These are phyloP conservation scores for Candida orba DNA, from an alignment of 805 yeast species.

Conservation along the genomic window DNA sequence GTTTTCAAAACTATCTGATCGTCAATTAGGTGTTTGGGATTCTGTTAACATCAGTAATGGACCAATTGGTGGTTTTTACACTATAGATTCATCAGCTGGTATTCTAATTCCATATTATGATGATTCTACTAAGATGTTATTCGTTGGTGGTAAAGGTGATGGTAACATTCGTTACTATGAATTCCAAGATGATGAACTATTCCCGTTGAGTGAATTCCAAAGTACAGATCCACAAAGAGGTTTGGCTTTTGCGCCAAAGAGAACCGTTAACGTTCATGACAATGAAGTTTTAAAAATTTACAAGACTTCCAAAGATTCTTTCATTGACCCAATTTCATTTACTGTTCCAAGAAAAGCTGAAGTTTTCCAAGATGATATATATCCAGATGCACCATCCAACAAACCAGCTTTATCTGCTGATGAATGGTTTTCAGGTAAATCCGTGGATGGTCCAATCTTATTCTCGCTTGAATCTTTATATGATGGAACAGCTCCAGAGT, in stretches of 20 bases:
- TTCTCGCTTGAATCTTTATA: conserved; percentile 68
- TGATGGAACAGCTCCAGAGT: conserved; percentile 61
- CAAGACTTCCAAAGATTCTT: conserved; percentile 81
- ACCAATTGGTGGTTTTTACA: conserved; percentile 82
- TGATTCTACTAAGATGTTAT: conserved; percentile 69
- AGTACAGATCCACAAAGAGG: conserved; percentile 96
- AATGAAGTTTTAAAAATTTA: conserved; percentile 78
- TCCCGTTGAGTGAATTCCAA: conserved; percentile 79
- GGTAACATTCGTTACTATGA: conserved; percentile 95
- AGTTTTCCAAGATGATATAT: conserved; percentile 86
- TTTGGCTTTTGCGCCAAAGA: conserved; percentile 81
- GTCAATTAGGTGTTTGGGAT: conserved; percentile 95
- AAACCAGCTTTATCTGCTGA: conserved; percentile 71
- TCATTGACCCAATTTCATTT: conserved; percentile 87
- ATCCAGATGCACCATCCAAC: conserved; percentile 82
- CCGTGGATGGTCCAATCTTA: conserved; percentile 75
- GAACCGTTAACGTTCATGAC: conserved; percentile 67
- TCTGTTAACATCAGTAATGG: conserved; percentile 65
- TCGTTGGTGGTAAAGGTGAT: conserved; percentile 95
- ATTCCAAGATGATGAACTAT: conserved; percentile 75
- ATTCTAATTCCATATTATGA: conserved; percentile 89
- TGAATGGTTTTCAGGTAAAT: conserved; percentile 77
- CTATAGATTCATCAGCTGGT: conserved; percentile 88
- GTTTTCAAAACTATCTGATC: conserved; percentile 83
- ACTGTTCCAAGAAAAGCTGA: conserved; percentile 93